These are phyloP conservation scores for Monilinia fructigena DNA, from an alignment of 2,329 filamentous ascomycete species.

Conservation along the genomic window DNA sequence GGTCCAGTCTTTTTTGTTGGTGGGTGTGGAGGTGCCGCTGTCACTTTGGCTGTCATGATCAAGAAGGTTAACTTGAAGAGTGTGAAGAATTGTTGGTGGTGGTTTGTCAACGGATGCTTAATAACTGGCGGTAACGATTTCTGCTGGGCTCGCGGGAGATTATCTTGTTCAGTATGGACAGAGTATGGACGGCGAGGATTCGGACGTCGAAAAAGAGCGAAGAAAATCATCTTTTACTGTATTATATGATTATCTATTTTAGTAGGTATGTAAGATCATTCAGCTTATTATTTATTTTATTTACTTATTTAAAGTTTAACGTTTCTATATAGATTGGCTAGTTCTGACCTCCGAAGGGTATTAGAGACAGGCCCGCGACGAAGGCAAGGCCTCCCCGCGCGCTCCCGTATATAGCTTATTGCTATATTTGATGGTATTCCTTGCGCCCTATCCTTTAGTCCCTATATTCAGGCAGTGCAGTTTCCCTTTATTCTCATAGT, in stretches of 20 bases:
- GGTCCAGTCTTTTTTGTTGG: conserved; percentile 67
- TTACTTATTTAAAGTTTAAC: too few species aligned
- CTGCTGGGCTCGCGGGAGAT: conserved; percentile 57
- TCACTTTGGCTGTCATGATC: conserved; percentile 66
- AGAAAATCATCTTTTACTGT: conserved; percentile 21
- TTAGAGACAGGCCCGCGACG: too few species aligned
- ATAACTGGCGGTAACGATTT: conserved; percentile 64
- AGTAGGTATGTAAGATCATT: background rate
- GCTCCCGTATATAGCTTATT: too few species aligned
- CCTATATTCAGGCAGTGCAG: too few species aligned
- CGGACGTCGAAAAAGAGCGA: background rate
- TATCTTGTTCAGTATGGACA: conserved; percentile 54
- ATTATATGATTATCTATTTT: conserved; percentile 18
- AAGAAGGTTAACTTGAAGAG: conserved; percentile 63
- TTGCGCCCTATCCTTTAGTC: too few species aligned
- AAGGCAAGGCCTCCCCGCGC: too few species aligned
- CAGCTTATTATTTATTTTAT: background rate
- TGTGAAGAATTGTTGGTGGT: conserved; percentile 71
- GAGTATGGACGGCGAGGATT: conserved; percentile 10
- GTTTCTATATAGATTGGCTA: too few species aligned
- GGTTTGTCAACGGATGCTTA: conserved; percentile 71
- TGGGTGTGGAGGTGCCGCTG: conserved; percentile 63
- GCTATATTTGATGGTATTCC: too few species aligned
- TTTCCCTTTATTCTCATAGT: too few species aligned
- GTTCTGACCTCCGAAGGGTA: too few species aligned